Evolutionary conservation across 2,329 filamentous ascomycete species (phyloP).

Genomic region (Coniochaeta sp.): DNA sequence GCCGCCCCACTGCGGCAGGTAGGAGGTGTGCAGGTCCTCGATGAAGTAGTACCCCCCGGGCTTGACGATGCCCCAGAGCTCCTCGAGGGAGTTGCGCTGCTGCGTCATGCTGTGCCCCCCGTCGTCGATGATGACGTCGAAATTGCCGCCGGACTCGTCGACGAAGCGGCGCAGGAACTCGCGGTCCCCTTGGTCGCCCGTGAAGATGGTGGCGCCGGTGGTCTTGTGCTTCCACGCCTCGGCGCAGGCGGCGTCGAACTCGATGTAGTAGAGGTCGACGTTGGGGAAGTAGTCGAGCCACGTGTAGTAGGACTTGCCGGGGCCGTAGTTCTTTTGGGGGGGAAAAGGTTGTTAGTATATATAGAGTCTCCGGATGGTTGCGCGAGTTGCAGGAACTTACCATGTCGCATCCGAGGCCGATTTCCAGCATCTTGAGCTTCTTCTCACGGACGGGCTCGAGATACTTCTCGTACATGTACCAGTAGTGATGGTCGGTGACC

Average conservation of each 20-base stretch:
- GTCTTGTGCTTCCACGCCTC: slow-evolving; percentile 25
- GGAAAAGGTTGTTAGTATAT: background rate
- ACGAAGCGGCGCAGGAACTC: slow-evolving; percentile 27
- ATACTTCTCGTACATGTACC: slow-evolving; percentile 32
- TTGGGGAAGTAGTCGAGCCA: slow-evolving; percentile 31
- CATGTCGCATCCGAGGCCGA: slow-evolving; percentile 32
- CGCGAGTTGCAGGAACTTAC: slow-evolving; percentile 9
- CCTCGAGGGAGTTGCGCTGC: slow-evolving; percentile 25
- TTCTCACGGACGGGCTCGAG: slow-evolving; percentile 21
- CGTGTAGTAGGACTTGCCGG: slow-evolving; percentile 29
- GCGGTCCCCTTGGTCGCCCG: slow-evolving; percentile 29
- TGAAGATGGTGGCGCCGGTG: slow-evolving; percentile 27
- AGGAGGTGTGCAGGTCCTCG: slow-evolving; percentile 25
- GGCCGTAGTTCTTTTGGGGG: slow-evolving; percentile 25
- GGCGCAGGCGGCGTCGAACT: slow-evolving; percentile 28
- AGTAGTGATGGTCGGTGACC: slow-evolving; percentile 29
- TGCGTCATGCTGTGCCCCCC: slow-evolving; percentile 30
- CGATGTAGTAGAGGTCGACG: slow-evolving; percentile 33
- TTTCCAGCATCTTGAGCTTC: slow-evolving; percentile 30
- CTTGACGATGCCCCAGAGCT: slow-evolving; percentile 27
- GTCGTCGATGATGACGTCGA: slow-evolving; percentile 33
- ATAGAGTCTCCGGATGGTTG: no score
- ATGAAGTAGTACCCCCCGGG: slow-evolving; percentile 27
- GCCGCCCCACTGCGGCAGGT: slow-evolving; percentile 16
- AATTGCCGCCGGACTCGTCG: slow-evolving; percentile 21